Conservation (phyloP, 2,329 filamentous ascomycete genomes). For the Pseudogymnoascus pannorum region DNA sequence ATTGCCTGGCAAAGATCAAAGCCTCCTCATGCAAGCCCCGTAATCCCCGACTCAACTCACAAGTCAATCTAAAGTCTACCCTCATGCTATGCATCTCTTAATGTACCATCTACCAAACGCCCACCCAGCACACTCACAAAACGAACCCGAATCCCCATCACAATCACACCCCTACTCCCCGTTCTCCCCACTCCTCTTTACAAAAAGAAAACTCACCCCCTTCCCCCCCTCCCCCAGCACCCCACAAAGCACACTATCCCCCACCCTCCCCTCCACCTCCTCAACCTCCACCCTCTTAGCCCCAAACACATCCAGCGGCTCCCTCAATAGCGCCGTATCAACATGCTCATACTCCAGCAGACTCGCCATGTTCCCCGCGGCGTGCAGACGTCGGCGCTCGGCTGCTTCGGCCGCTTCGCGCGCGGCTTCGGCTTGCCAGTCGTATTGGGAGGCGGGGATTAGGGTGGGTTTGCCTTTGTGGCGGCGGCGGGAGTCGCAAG, state of each 20-base stretch:
- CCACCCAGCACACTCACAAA: background rate
- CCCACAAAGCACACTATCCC: constrained; percentile 43
- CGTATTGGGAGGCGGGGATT: constrained; percentile 36
- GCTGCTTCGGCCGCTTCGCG: constrained; percentile 30
- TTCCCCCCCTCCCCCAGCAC: constrained; percentile 37
- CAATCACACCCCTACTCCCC: background rate
- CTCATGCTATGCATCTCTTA: background rate
- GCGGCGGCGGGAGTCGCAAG: constrained; percentile 11
- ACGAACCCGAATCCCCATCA: background rate
- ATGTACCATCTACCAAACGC: background rate
- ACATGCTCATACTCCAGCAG: constrained; percentile 50
- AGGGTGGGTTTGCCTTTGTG: constrained; percentile 28
- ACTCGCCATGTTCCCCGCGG: constrained; percentile 33
- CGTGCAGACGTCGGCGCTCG: constrained; percentile 25
- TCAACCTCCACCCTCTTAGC: constrained; percentile 29
- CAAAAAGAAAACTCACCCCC: constrained; percentile 42
- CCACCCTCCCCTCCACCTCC: constrained; percentile 31
- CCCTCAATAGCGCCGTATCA: constrained; percentile 34
- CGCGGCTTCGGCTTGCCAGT: constrained; percentile 39
- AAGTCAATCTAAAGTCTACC: background rate
- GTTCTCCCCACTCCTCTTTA: constrained; percentile 27
- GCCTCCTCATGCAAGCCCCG: background rate
- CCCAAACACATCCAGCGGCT: constrained; percentile 27
- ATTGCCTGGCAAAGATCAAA: background rate
- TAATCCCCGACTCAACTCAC: background rate